A percentile compares a stretch with the other conserved stretches of the same genome.
These are phyloP conservation scores for Candida germanica DNA, from an alignment of 805 yeast species.

Conservation along the genomic window DNA sequence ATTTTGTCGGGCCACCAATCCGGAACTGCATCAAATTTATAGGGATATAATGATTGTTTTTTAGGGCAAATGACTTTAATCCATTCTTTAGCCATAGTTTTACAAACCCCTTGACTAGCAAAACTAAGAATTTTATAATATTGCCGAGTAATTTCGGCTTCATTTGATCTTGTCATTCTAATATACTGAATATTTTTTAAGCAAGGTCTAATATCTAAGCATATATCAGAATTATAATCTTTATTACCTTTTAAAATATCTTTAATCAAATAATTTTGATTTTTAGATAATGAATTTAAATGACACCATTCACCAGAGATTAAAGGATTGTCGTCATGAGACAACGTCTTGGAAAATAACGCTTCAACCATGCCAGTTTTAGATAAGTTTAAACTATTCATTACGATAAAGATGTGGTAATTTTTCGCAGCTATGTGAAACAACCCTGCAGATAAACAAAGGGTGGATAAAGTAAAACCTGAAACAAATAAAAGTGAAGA, in stretches of 20 bases:
- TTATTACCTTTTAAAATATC: slow-evolving; percentile 6
- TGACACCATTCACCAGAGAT: background rate
- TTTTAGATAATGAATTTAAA: slow-evolving; percentile 4
- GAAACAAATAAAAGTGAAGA: too few relatives aligned
- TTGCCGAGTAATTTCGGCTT: slow-evolving; percentile 12
- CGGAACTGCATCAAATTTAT: slow-evolving; percentile 51
- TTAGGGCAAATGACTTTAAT: slow-evolving; percentile 62
- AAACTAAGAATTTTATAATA: slow-evolving; percentile 17
- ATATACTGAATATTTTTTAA: slow-evolving; percentile 1
- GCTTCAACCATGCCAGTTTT: too few relatives aligned
- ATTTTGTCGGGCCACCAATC: slow-evolving; percentile 68
- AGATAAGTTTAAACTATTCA: too few relatives aligned
- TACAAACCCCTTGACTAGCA: slow-evolving; percentile 42
- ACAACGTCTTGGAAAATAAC: too few relatives aligned
- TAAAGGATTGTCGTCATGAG: background rate
- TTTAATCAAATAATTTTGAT: slow-evolving; percentile 9
- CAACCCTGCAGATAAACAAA: background rate
- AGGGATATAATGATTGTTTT: slow-evolving; percentile 63
- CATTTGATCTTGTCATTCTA: slow-evolving; percentile 1
- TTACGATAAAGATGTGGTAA: too few relatives aligned
- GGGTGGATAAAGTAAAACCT: too few relatives aligned
- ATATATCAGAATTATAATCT: slow-evolving; percentile 6
- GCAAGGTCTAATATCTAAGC: slow-evolving; percentile 13
- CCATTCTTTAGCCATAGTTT: slow-evolving; percentile 64
- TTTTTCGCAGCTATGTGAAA: background rate